Conservation (phyloP, 106 monocot species). For the Dendrobium catenatum region DNA sequence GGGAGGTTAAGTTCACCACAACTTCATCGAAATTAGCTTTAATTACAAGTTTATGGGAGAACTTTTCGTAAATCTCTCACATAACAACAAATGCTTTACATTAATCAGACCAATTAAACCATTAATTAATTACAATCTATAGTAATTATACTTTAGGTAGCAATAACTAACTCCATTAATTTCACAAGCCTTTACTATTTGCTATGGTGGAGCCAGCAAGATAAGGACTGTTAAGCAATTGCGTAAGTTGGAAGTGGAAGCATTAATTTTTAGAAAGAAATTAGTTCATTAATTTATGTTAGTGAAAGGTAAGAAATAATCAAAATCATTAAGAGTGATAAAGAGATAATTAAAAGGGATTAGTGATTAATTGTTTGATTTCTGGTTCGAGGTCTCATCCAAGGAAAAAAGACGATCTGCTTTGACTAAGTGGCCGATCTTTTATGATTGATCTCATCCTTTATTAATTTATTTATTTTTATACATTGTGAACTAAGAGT, state of each 20-base stretch:
- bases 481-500: too few relatives aligned
- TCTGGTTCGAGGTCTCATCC: too few relatives aligned
- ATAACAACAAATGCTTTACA: background rate
- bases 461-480: too few relatives aligned
- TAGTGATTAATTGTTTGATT: too few relatives aligned
- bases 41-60: background rate
- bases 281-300: background rate
- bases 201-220: background rate
- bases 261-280: background rate
- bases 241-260: background rate
- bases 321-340: background rate
- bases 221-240: background rate
- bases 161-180: background rate
- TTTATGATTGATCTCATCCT: too few relatives aligned
- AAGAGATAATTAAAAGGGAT: background rate
- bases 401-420: too few relatives aligned
- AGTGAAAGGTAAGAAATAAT: background rate
- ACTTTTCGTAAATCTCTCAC: background rate
- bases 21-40: too few relatives aligned
- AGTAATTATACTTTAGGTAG: background rate
- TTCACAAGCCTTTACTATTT: background rate
- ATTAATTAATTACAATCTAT: background rate
- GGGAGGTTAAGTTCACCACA: too few relatives aligned
- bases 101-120: background rate
- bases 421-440: too few relatives aligned